Conservation (phyloP, 169 alveolate species). For the Cryptosporidium viatorum region DNA sequence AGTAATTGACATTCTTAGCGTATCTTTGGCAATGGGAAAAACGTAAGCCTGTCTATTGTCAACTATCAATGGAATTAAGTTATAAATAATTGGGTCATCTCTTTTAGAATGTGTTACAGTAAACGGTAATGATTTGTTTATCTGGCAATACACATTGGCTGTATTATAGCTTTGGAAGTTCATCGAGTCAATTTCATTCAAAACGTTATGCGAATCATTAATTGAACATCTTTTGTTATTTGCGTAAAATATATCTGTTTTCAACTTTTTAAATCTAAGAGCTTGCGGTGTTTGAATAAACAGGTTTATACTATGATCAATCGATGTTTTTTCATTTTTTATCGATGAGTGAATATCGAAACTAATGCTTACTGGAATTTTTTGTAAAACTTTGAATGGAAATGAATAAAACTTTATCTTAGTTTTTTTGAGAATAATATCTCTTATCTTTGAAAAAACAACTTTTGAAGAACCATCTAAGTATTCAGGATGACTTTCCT, state of each 20-base stretch:
- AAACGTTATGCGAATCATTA: not conserved
- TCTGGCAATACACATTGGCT: not conserved
- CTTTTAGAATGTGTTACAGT: not conserved
- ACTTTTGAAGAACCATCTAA: constrained; percentile 8
- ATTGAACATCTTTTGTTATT: not conserved
- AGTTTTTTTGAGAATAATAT: not conserved
- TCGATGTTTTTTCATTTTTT: not conserved
- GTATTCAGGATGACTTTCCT: not conserved
- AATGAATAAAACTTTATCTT: not conserved
- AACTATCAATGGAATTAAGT: not conserved
- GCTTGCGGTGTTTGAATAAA: constrained; percentile 41
- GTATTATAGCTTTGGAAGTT: not conserved
- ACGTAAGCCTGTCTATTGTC: constrained; percentile 26
- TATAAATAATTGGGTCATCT: not conserved
- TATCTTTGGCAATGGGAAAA: constrained; percentile 15
- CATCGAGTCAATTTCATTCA: constrained; percentile 18
- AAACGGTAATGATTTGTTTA: not conserved
- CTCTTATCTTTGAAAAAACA: not conserved
- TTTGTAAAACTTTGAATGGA: constrained; percentile 14
- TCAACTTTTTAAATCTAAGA: not conserved
- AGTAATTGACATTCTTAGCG: constrained; percentile 10
- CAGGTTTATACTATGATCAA: not conserved
- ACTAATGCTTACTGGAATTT: constrained; percentile 42
- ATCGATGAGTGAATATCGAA: not conserved
- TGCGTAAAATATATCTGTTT: not conserved